These are phyloP conservation scores for Cystofilobasidium ferigula DNA, from an alignment of 768 basidiomycete genomes.

Conservation along the genomic window DNA sequence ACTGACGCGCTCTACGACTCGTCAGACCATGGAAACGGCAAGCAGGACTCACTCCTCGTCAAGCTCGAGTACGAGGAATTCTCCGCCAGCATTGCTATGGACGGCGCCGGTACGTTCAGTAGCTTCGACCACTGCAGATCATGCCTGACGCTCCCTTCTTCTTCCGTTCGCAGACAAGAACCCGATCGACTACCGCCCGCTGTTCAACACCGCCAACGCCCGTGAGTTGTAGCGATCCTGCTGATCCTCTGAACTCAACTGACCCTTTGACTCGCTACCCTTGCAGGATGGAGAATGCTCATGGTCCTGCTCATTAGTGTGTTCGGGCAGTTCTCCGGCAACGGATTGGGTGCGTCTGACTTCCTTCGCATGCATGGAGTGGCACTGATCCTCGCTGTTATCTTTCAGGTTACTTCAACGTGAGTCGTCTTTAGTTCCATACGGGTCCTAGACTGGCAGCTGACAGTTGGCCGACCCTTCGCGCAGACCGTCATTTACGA, in stretches of 20 bases:
- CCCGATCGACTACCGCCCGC: slow-evolving; percentile 46
- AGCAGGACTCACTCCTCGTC: slow-evolving; percentile 47
- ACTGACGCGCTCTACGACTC: background rate
- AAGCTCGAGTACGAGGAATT: slow-evolving; percentile 48
- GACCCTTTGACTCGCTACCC: too few species aligned
- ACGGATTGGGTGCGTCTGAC: slow-evolving; percentile 46
- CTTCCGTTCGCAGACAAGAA: too few species aligned
- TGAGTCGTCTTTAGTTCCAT: background rate
- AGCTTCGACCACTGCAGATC: too few species aligned
- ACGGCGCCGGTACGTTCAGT: too few species aligned
- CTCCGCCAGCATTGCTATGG: slow-evolving; percentile 45
- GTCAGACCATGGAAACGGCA: slow-evolving; percentile 45
- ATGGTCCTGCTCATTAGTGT: slow-evolving; percentile 47
- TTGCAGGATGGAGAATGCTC: slow-evolving; percentile 39
- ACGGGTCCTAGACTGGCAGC: background rate
- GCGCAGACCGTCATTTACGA: slow-evolving; percentile 11
- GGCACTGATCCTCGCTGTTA: too few species aligned
- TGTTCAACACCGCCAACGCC: slow-evolving; percentile 29
- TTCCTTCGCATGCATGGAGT: too few species aligned
- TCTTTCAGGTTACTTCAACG: too few species aligned
- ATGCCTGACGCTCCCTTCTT: too few species aligned
- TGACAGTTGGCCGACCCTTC: background rate
- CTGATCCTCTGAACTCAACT: too few species aligned
- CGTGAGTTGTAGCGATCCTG: too few species aligned
- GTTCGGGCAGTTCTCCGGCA: slow-evolving; percentile 35